These are phyloP conservation scores for Candida tropicalis DNA, from an alignment of 1,139 yeast species.

Conservation along the genomic window DNA sequence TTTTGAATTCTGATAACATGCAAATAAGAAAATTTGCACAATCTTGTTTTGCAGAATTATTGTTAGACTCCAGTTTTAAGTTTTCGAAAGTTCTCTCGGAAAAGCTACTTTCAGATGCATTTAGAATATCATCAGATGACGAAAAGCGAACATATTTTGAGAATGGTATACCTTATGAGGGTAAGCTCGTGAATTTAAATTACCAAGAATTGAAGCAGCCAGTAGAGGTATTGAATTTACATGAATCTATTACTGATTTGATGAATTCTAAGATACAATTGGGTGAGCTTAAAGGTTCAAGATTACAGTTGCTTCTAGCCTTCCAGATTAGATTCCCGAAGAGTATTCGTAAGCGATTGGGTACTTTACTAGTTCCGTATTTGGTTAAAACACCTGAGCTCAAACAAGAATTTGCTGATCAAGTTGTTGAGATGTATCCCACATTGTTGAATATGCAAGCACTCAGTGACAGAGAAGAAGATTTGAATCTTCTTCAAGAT, in stretches of 20 bases:
- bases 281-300: conserved; percentile 31
- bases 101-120: conserved; percentile 15
- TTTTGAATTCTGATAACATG: conserved; percentile 33
- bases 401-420: conserved; percentile 53
- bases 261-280: not conserved
- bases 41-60: conserved; percentile 25
- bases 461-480: conserved; percentile 65
- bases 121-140: conserved; percentile 12
- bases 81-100: conserved; percentile 32
- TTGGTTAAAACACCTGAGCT: conserved; percentile 49
- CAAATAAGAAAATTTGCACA: conserved; percentile 29
- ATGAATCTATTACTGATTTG: conserved; percentile 9
- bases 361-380: conserved; percentile 53
- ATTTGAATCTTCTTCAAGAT: conserved; percentile 53
- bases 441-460: conserved; percentile 50
- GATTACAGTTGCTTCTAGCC: conserved; percentile 54
- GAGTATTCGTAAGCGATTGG: conserved; percentile 46
- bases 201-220: conserved; percentile 14
- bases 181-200: conserved; percentile 28
- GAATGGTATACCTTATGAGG: conserved; percentile 34
- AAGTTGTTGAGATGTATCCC: conserved; percentile 59
- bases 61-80: conserved; percentile 31
- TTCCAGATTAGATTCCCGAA: conserved; percentile 63
- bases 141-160: conserved; percentile 27
- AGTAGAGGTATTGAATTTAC: conserved; percentile 8